Base-by-base conservation (phyloP, 768 basidiomycete genomes). In the Butyriboletus loyo region DNA sequence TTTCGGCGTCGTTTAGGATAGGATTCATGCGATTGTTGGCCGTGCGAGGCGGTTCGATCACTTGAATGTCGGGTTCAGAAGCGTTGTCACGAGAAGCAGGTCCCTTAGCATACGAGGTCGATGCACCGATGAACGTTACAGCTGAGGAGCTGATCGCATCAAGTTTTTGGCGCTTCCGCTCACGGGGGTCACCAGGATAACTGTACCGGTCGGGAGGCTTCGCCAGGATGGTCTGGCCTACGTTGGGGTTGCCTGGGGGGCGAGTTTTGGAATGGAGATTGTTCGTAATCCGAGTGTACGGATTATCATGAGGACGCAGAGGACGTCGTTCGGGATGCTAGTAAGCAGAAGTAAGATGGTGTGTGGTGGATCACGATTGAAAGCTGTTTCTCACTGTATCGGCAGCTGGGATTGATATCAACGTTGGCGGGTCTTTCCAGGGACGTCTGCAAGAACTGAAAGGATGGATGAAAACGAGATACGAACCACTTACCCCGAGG, bases 41-140 rank as follows among this genome's bases (percentile, higher is more conserved):
- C 19, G 38, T 7, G 25, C 24, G 37, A 40, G 54, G 52, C 7
- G 42, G 36, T 30, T 54, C 44, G 22, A 60, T 46, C 21, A 52
- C 49, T 48, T 65, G 68, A 19, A 72, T 38, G 31, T 66, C 70
- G 10, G 55, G 28, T 42, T 66, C 65, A 14, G 40, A 52, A 28
- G 43, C 44, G 25, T 19, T 44, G 35, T 11, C n/a, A 15, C 38
- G 39, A 42, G 40, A 3, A 44, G 15, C 17, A 15, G 28, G n/a
- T 21, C 15, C n/a, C 3, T 41, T 46, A 28, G 42, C 11, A 46
- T 40, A 46, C 5, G 49, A 55, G 13, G 57, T 46, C 5, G 53
- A 42, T 28, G 48, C 31, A 2, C 52, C 41, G 31, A 53, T 63
- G 3, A 24, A 13, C 24, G 17, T 50, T 7, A 19, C 5, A 8